Percentiles rank a stretch among this genome's conserved stretches.
Evolutionary conservation across 1,284 basidiomycete genomes (phyloP).

Genomic region (Kwoniella shivajii): DNA sequence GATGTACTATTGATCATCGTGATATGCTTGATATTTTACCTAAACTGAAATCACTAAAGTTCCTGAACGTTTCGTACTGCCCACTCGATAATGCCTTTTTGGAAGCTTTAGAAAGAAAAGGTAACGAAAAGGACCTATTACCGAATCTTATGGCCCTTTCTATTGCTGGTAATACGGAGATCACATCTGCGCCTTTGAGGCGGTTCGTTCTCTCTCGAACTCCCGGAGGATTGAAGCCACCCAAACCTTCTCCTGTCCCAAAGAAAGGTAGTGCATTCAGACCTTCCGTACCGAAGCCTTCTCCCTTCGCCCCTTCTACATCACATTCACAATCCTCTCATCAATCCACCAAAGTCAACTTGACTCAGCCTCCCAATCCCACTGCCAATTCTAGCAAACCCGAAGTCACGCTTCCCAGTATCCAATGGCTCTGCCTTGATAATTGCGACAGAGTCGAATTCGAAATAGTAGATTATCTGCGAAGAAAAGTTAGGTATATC

Average conservation of each 20-base stretch:
- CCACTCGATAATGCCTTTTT: constrained; percentile 32
- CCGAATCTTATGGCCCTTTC: constrained; percentile 37
- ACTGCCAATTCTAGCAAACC: background rate
- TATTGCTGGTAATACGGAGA: constrained; percentile 26
- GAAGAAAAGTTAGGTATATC: constrained; percentile 30
- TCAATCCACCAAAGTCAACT: background rate
- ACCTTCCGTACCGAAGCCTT: constrained; percentile 3
- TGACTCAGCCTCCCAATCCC: background rate
- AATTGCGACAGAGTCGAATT: constrained; percentile 35
- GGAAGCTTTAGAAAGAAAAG: constrained; percentile 21
- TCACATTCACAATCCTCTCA: background rate
- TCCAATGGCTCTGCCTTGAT: constrained; percentile 44
- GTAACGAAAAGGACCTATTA: constrained; percentile 18
- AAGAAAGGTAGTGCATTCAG: constrained; percentile 1
- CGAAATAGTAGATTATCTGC: constrained; percentile 19
- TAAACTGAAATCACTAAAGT: constrained; percentile 21
- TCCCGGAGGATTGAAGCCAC: background rate
- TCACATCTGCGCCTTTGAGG: constrained; percentile 26
- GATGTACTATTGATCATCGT: constrained; percentile 7
- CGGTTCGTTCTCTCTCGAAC: constrained; percentile 26
- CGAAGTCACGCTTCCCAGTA: constrained; percentile 9
- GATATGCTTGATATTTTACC: constrained; percentile 15
- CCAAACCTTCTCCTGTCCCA: background rate
- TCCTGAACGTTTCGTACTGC: constrained; percentile 35
- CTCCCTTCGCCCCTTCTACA: background rate